Conservation (phyloP, 2,329 filamentous ascomycete species). For the Diplodia mutila region DNA sequence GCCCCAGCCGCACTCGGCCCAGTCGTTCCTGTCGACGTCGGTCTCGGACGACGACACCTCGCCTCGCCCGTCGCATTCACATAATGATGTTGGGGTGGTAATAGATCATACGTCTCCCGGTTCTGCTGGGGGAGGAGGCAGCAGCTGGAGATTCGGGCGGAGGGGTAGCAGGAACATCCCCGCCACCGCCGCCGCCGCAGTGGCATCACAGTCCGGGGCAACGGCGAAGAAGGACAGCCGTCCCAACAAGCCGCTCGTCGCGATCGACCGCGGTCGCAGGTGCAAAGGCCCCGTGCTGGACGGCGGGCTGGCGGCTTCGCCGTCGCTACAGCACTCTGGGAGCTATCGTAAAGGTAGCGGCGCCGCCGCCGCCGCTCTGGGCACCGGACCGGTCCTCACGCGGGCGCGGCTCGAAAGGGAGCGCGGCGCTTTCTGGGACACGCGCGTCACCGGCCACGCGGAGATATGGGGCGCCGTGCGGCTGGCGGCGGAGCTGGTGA, state of each 20-base stretch:
- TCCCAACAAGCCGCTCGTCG: constrained; percentile 23
- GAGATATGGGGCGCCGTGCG: constrained; percentile 82
- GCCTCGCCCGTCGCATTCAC: constrained; percentile 18
- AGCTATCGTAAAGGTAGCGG: neutral
- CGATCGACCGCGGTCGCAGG: constrained; percentile 7
- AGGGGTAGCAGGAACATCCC: neutral
- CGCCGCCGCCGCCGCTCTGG: neutral
- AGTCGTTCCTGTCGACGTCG: constrained; percentile 14
- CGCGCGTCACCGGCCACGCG: constrained; percentile 73
- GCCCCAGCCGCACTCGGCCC: constrained; percentile 15
- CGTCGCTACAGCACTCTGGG: neutral
- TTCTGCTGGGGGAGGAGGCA: neutral
- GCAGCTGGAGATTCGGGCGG: neutral
- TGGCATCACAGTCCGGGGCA: neutral
- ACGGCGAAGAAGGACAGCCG: neutral
- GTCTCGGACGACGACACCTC: constrained; percentile 3
- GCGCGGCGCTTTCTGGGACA: constrained; percentile 86
- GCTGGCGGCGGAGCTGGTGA: constrained; percentile 69
- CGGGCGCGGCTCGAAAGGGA: constrained; percentile 69
- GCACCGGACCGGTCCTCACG: constrained; percentile 60
- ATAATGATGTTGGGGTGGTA: neutral
- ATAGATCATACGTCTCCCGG: neutral
- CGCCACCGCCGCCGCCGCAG: neutral
- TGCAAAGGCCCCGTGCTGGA: constrained; percentile 20
- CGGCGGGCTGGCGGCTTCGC: constrained; percentile 10